A percentile compares a stretch with the other conserved stretches of the same genome.
Conservation (phyloP, 108 stramenopile genomes). For the Cyclotella kingstonii region DNA sequence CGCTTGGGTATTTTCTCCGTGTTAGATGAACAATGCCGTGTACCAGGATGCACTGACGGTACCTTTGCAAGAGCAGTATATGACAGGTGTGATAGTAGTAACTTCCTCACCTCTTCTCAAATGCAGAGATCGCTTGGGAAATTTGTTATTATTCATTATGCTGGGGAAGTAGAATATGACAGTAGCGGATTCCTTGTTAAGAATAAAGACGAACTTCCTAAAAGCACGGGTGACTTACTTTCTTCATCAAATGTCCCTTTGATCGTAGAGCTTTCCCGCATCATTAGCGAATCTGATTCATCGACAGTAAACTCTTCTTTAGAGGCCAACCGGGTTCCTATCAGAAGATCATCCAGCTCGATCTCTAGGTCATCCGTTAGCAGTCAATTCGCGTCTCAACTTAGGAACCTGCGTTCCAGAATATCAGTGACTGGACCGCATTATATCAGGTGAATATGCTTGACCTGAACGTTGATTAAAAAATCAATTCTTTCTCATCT, state of each 20-base stretch:
- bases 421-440: conserved; percentile 94
- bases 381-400: conserved; percentile 88
- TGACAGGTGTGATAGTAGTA: conserved; percentile 64
- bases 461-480: no score
- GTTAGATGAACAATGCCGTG: conserved; percentile 78
- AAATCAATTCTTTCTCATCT: background rate
- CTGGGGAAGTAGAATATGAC: conserved; percentile 84
- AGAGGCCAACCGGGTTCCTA: conserved; percentile 24
- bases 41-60: conserved; percentile 57
- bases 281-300: conserved; percentile 40
- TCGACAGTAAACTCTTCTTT: conserved; percentile 8
- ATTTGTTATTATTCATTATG: conserved; percentile 89
- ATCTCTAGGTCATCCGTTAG: conserved; percentile 60
- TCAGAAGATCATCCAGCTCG: conserved; percentile 59
- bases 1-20: conserved; percentile 70
- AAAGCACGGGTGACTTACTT: conserved; percentile 86
- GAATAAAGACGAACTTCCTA: conserved; percentile 91
- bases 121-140: conserved; percentile 60
- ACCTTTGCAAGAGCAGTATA: conserved; percentile 64
- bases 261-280: conserved; percentile 65
- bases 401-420: conserved; percentile 76
- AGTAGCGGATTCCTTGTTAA: conserved; percentile 79
- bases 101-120: conserved; percentile 47
- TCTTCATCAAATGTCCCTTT: conserved; percentile 68
- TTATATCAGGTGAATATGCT: conserved; percentile 71